Evolutionary conservation across 1,284 basidiomycete species (phyloP), one percentile per base, ranked within the genome.

Genomic region (Malassezia sympodialis): DNA sequence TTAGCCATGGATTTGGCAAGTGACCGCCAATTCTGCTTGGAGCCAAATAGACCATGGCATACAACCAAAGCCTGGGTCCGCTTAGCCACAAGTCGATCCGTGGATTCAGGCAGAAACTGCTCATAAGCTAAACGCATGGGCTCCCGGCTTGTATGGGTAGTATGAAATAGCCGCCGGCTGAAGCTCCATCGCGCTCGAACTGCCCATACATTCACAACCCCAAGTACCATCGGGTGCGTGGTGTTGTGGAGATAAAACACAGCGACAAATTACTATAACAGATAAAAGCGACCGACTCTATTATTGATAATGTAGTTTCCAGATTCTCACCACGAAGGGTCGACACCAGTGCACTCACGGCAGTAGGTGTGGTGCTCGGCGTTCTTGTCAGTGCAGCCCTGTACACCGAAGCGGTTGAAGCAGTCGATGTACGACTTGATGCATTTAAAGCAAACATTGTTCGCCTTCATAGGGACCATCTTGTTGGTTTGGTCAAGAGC

Each of bases 11-110:
- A 80, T 60, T 84, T 84, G 1, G 82, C 80, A 15, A 88, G 75
- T 0, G 84, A 83, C 4, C 80, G 78, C 83, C 85, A 89, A 67
- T 88, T 89, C 50, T 87, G 80, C 69, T 87, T 87, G 51, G 82
- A 85, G 0, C 87, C 49, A 50, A 52, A 79, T 0, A 80, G 67
- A 0, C 79, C 79, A 67, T 80, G 79, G 52, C 77, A 78, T 26
- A 80, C 73, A 23, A 79, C 77, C 4, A 80, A 53, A 10, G 72
- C 70, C 48, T 77, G 31, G 8, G 55, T 52, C 26, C 46, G 31
- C 21, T 51, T 12, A 2, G 49, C 27, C 70, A 42, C 62, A 75
- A 24, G 61, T 45, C 11, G 61, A 41, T 32, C 30, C 52, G 14
- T 39, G 21, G 46, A 26, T 53, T 59, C 17, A 8, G 55, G 55